phyloP scores from a whole-genome alignment of 2,329 filamentous ascomycete genomes.

The Fusarium subglutinans region DNA sequence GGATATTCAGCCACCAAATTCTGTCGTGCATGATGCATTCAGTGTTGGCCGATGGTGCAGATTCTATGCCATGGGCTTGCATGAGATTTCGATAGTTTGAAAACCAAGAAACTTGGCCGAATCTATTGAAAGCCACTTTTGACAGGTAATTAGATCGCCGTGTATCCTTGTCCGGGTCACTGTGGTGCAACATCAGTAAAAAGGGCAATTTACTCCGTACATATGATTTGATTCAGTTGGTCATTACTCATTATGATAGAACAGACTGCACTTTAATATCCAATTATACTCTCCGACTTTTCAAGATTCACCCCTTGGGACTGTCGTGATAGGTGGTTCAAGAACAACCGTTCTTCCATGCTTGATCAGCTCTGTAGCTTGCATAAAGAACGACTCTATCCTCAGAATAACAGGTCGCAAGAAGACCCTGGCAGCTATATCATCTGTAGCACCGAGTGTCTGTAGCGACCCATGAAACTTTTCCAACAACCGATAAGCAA shows the following conservation, averaged over 20 bases:
- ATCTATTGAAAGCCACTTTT: neutral
- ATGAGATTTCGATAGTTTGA: neutral
- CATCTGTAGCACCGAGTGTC: conserved; percentile 45
- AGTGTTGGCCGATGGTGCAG: neutral
- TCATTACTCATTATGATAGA: conserved; percentile 14
- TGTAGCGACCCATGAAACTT: conserved; percentile 51
- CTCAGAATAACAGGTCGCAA: conserved; percentile 50
- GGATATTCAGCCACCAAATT: neutral
- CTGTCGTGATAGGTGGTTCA: conserved; percentile 19
- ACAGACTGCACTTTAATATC: neutral
- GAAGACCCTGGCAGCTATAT: conserved; percentile 45
- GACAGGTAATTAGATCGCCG: neutral
- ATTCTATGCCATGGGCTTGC: neutral
- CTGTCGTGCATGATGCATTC: neutral
- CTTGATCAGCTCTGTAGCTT: conserved; percentile 45
- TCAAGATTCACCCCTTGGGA: neutral
- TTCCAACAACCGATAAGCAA: conserved; percentile 49
- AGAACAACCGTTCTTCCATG: conserved; percentile 29
- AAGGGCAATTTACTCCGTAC: neutral
- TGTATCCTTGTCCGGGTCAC: neutral
- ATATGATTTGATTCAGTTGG: neutral
- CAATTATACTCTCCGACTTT: neutral
- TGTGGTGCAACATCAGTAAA: neutral
- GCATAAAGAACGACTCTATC: conserved; percentile 53
- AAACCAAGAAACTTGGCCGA: neutral